Base-by-base conservation (phyloP, 805 yeast genomes). In the Barnettozyma siamensis region DNA sequence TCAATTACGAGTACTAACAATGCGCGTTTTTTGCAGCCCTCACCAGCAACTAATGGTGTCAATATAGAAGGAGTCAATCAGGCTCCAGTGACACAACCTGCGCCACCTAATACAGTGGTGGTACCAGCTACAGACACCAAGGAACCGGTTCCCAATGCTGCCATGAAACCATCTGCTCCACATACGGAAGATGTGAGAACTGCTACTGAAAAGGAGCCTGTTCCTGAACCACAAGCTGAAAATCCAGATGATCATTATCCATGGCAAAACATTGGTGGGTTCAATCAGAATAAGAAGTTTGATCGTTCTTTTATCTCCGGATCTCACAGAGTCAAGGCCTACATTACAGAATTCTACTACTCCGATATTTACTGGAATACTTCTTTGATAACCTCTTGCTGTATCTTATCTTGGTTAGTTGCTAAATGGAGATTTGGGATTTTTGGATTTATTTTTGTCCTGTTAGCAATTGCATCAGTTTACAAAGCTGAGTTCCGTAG, bases 301-400 rank as follows among this genome's bases (percentile, higher is more conserved):
- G 53, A 53, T 42, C 44, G 41, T 31, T 37, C 51, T n/a, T 50
- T 54, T 35, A 33, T 58, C 11, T 42, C 46, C 21, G 52, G 54
- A 31, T 53, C 71, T 23, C 62, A 64, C 24, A 57, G 63, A 3
- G 61, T 83, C 32, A 78, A 77, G 54, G 66, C 73, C 15, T 85
- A 80, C 48, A 76, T 85, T 31, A 56, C 71, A 38, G 93, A 85
- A 59, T 81, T 74, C 41, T 81, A 81, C 53, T 78, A 72, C 50
- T 76, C 81, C 12, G 95, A 85, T 59, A 72, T 80, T 69, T 83
- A 80, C 60, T 78, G 78, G 74, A 84, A 84, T 65, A 70, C 80
- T 23, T 72, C 78, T 0, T 52, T 80, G 23, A 69, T 81, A 45
- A 55, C 82, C 21, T 88, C 88, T 9, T 78, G 86, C 10, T 83